These are phyloP conservation scores for Escovopsis sp. DNA, from an alignment of 2,329 filamentous ascomycete species.

Conservation along the genomic window DNA sequence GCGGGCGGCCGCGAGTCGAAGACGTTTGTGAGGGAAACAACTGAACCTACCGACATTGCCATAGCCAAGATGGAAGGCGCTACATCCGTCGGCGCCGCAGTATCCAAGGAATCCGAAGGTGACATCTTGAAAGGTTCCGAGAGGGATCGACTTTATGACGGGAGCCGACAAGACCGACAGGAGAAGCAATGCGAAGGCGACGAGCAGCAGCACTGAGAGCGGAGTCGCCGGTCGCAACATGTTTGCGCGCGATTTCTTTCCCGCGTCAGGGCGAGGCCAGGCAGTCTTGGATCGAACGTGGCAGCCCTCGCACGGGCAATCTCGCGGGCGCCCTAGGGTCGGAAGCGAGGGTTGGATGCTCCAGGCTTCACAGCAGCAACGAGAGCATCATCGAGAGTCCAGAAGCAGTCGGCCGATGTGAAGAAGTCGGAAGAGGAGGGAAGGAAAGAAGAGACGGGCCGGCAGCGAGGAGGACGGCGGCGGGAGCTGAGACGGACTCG, in stretches of 20 bases:
- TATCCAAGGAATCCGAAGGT: constrained; percentile 90
- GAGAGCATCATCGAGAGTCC: no score
- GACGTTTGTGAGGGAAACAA: not conserved
- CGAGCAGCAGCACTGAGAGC: constrained; percentile 69
- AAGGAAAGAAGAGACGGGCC: no score
- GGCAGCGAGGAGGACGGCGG: no score
- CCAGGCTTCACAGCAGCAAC: no score
- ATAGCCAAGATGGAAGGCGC: constrained; percentile 68
- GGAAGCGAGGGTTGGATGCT: no score
- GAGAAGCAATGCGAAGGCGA: constrained; percentile 72
- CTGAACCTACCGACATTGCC: constrained; percentile 45
- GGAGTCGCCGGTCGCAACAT: constrained; percentile 91
- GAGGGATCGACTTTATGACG: constrained; percentile 69
- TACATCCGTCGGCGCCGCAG: constrained; percentile 55
- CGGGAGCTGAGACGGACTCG: no score
- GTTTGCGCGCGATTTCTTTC: constrained; percentile 5
- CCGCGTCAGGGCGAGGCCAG: no score
- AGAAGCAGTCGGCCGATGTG: no score
- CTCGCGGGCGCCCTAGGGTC: no score
- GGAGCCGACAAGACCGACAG: constrained; percentile 85
- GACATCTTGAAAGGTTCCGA: constrained; percentile 62
- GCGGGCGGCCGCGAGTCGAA: not conserved
- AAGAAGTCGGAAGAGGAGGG: no score
- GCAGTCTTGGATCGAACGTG: no score
- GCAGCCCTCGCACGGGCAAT: no score